Evolutionary conservation across 768 basidiomycete genomes (phyloP).

Genomic region (Boletus huronensis): DNA sequence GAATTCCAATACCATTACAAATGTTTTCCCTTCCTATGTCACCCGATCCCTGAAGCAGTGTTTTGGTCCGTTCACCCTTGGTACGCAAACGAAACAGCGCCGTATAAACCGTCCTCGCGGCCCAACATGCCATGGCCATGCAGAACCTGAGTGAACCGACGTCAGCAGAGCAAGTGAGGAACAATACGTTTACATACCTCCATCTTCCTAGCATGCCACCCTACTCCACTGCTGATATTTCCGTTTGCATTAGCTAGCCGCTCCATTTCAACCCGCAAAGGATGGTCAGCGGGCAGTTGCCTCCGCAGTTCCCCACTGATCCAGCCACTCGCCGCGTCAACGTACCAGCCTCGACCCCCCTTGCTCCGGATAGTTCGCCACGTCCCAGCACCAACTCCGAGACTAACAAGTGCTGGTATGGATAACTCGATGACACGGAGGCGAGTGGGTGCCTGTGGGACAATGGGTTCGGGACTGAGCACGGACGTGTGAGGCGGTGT

Average conservation of each 20-base stretch:
- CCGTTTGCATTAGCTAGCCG: constrained; percentile 77
- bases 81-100: constrained; percentile 92
- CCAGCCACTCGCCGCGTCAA: constrained; percentile 87
- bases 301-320: constrained; percentile 50
- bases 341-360: constrained; percentile 93
- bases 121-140: constrained; percentile 90
- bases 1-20: not conserved
- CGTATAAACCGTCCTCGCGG: constrained; percentile 89
- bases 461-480: constrained; percentile 32
- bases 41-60: not conserved
- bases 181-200: constrained; percentile 58
- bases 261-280: constrained; percentile 67
- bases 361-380: constrained; percentile 93
- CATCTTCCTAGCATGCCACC: constrained; percentile 97
- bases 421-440: constrained; percentile 88
- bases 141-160: constrained; percentile 50
- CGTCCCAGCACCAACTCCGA: constrained; percentile 75
- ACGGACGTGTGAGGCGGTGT: constrained; percentile 73
- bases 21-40: not conserved
- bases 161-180: constrained; percentile 1
- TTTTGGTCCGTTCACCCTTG: constrained; percentile 52
- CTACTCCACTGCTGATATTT: constrained; percentile 86
- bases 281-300: constrained; percentile 58
- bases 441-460: constrained; percentile 51
- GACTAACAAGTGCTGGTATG: constrained; percentile 59